Conservation (phyloP, 2,329 filamentous ascomycete species). For the Penicillium occitanis region DNA sequence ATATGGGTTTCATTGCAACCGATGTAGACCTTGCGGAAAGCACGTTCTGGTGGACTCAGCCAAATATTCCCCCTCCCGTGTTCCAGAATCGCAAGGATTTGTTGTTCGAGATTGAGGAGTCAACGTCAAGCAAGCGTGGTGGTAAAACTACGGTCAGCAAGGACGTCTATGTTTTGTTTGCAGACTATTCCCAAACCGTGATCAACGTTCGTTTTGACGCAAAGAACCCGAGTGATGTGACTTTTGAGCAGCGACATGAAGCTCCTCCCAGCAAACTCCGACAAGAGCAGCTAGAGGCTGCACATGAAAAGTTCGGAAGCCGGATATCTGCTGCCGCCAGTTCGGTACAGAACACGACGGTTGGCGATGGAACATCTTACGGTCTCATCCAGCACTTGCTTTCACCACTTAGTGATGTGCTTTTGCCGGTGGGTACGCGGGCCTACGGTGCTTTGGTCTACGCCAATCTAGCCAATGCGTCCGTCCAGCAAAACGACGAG, state of each 20-base stretch:
- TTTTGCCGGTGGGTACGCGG: constrained; percentile 81
- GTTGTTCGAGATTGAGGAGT: constrained; percentile 77
- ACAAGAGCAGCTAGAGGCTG: constrained; percentile 89
- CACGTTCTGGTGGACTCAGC: constrained; percentile 84
- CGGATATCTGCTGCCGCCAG: constrained; percentile 69
- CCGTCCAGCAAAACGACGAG: constrained; percentile 84
- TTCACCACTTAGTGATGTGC: constrained; percentile 67
- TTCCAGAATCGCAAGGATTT: constrained; percentile 83
- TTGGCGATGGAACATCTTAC: constrained; percentile 81
- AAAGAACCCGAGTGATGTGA: constrained; percentile 68
- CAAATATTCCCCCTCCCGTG: constrained; percentile 74
- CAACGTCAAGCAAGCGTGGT: constrained; percentile 65
- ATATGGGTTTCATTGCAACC: constrained; percentile 80
- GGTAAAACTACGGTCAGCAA: constrained; percentile 72
- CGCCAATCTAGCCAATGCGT: constrained; percentile 90
- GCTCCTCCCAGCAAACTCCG: constrained; percentile 75
- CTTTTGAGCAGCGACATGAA: constrained; percentile 83
- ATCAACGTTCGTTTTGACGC: constrained; percentile 78
- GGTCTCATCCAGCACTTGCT: constrained; percentile 78
- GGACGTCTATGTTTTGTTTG: constrained; percentile 82
- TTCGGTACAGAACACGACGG: constrained; percentile 72
- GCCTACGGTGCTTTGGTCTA: constrained; percentile 92
- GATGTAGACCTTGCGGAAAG: constrained; percentile 76
- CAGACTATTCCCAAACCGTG: constrained; percentile 94
- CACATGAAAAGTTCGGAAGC: constrained; percentile 78